phyloP scores from a whole-genome alignment of 208 protist genomes.

The Polymyxa betae region DNA sequence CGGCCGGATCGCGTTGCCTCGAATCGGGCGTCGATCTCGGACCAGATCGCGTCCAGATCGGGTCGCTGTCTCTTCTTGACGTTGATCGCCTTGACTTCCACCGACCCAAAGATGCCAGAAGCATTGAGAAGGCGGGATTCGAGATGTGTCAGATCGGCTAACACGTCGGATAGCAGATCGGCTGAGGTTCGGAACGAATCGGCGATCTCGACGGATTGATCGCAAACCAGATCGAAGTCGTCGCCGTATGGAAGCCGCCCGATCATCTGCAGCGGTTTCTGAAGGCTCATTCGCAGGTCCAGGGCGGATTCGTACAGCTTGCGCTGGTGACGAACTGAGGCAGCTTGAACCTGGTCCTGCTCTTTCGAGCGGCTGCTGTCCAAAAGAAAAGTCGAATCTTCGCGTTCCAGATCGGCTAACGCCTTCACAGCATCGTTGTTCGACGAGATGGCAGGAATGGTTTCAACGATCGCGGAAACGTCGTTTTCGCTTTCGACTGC shows the following conservation, averaged over 20 bases:
- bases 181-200: not conserved
- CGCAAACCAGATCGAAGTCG: not conserved
- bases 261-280: not conserved
- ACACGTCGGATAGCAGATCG: not conserved
- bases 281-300: not conserved
- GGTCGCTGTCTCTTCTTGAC: not conserved
- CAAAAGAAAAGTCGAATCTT: not conserved
- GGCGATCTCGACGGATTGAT: not conserved
- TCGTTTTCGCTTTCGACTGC: not conserved
- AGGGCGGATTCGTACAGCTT: not conserved
- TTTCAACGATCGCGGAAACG: not conserved
- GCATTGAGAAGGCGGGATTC: not conserved
- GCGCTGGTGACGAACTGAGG: not conserved
- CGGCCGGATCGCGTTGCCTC: not conserved
- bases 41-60: conserved; percentile 32
- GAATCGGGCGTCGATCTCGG: conserved; percentile 6
- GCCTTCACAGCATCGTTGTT: not conserved
- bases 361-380: not conserved
- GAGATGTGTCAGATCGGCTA: no score
- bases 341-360: not conserved
- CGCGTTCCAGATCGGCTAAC: not conserved
- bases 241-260: not conserved
- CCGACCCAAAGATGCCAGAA: not conserved
- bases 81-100: not conserved
- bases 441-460: not conserved